Conservation (phyloP, 345 rosid species). For the Cochlearia excelsa region DNA sequence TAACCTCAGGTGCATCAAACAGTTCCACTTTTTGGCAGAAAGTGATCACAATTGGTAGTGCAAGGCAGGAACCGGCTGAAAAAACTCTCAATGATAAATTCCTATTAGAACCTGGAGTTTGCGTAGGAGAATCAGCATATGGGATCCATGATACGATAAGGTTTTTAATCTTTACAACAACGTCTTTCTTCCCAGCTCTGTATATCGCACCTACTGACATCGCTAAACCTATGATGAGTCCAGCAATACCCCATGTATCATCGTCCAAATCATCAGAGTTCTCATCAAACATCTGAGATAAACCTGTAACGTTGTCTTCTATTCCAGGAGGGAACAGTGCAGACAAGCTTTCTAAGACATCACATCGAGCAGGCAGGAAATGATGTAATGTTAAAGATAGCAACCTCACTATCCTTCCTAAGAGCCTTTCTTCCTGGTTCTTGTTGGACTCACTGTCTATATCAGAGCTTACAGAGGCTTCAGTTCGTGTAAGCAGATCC, state of each 20-base stretch:
- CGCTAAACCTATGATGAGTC: slow-evolving; percentile 85
- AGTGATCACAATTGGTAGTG: slow-evolving; percentile 64
- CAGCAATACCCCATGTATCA: slow-evolving; percentile 91
- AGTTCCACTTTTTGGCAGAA: slow-evolving; percentile 81
- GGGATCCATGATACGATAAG: slow-evolving; percentile 81
- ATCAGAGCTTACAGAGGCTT: slow-evolving; percentile 43
- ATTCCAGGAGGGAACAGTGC: slow-evolving; percentile 40
- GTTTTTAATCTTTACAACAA: slow-evolving; percentile 60
- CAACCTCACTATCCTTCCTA: slow-evolving; percentile 58
- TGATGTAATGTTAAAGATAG: slow-evolving; percentile 48
- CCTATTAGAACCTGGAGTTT: slow-evolving; percentile 35
- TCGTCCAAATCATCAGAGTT: slow-evolving; percentile 61
- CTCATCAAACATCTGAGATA: slow-evolving; percentile 43
- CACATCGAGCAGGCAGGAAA: slow-evolving; percentile 45
- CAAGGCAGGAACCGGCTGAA: slow-evolving; percentile 78
- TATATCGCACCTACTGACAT: slow-evolving; percentile 66
- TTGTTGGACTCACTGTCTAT: slow-evolving; percentile 48
- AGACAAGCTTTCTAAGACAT: slow-evolving; percentile 48
- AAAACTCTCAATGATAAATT: slow-evolving; percentile 49
- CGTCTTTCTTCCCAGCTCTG: slow-evolving; percentile 72
- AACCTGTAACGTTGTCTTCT: slow-evolving; percentile 33
- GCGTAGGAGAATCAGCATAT: slow-evolving; percentile 40
- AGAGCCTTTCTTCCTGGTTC: slow-evolving; percentile 56
- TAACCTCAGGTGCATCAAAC: slow-evolving; percentile 56
- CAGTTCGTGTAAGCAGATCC: slow-evolving; percentile 61